phyloP scores from a whole-genome alignment of 208 protist species.

The Leishmania lainsoni region DNA sequence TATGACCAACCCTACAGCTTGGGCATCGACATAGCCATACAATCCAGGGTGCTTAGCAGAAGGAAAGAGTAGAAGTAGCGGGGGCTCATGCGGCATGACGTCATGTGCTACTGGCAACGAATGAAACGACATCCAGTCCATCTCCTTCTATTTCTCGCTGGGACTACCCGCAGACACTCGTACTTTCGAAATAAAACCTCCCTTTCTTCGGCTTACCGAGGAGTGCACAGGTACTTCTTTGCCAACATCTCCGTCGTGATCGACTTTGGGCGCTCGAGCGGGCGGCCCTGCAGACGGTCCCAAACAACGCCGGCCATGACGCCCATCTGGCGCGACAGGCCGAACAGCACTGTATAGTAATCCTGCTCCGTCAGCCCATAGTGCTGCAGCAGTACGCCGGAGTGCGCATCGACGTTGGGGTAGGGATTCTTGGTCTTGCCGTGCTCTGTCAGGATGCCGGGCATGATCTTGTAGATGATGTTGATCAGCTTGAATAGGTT shows the following conservation, averaged over 20 bases:
- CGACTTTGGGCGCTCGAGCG: slow-evolving; percentile 97
- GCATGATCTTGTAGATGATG: slow-evolving; percentile 93
- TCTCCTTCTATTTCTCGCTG: too few relatives aligned
- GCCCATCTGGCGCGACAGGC: slow-evolving; percentile 95
- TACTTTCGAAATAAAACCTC: too few relatives aligned
- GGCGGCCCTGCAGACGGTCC: slow-evolving; percentile 94
- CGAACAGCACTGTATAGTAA: slow-evolving; percentile 99
- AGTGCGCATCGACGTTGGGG: slow-evolving; percentile 99
- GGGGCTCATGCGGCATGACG: too few relatives aligned
- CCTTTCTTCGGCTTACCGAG: too few relatives aligned
- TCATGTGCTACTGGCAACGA: too few relatives aligned
- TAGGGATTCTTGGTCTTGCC: slow-evolving; percentile 98
- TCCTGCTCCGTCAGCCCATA: slow-evolving; percentile 96
- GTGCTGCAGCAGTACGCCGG: slow-evolving; percentile 93
- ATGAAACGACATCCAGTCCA: too few relatives aligned
- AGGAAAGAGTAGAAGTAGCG: too few relatives aligned
- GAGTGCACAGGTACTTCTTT: slow-evolving; percentile 53
- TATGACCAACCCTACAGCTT: too few relatives aligned
- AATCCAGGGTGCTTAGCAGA: too few relatives aligned
- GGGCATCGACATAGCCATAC: too few relatives aligned
- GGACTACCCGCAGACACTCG: too few relatives aligned
- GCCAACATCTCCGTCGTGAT: slow-evolving; percentile 84
- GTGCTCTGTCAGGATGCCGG: slow-evolving; percentile 95
- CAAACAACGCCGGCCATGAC: slow-evolving; percentile 94
- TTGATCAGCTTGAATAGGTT: slow-evolving; percentile 95